Evolutionary conservation across 1,139 yeast genomes (phyloP).

Genomic region (Pichia sp.): DNA sequence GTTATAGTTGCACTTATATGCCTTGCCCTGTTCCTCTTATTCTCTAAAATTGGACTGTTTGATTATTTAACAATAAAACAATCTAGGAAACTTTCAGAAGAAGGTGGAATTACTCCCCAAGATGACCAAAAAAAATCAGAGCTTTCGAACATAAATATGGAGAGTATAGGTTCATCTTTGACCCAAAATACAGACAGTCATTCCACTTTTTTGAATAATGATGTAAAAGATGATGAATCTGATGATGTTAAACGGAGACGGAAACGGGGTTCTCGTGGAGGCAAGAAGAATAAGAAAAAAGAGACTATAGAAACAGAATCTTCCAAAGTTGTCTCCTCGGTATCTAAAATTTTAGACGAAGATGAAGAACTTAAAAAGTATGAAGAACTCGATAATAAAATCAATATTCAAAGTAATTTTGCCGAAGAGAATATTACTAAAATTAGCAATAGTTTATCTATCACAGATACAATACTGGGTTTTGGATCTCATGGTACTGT

Average conservation of each 20-base stretch:
- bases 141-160: too few species aligned
- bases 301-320: slow-evolving; percentile 2
- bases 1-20: slow-evolving; percentile 29
- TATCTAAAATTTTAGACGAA: slow-evolving; percentile 14
- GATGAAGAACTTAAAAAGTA: slow-evolving; percentile 13
- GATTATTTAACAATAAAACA: not conserved
- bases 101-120: too few species aligned
- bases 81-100: too few species aligned
- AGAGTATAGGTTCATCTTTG: too few species aligned
- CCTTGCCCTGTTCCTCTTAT: slow-evolving; percentile 17
- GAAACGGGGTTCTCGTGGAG: slow-evolving; percentile 85
- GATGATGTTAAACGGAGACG: slow-evolving; percentile 39
- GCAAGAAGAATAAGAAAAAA: slow-evolving; percentile 50
- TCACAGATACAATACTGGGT: slow-evolving; percentile 73
- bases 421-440: slow-evolving; percentile 4
- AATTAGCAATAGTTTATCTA: slow-evolving; percentile 42
- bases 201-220: too few species aligned
- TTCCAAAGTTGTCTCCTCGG: not conserved
- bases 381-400: slow-evolving; percentile 22
- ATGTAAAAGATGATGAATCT: slow-evolving; percentile 1
- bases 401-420: not conserved
- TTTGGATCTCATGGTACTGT: slow-evolving; percentile 97
- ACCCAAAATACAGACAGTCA: not conserved
- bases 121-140: too few species aligned
- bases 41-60: slow-evolving; percentile 28